These are phyloP conservation scores for Populus simonii DNA, from an alignment of 345 rosid species.

Conservation along the genomic window DNA sequence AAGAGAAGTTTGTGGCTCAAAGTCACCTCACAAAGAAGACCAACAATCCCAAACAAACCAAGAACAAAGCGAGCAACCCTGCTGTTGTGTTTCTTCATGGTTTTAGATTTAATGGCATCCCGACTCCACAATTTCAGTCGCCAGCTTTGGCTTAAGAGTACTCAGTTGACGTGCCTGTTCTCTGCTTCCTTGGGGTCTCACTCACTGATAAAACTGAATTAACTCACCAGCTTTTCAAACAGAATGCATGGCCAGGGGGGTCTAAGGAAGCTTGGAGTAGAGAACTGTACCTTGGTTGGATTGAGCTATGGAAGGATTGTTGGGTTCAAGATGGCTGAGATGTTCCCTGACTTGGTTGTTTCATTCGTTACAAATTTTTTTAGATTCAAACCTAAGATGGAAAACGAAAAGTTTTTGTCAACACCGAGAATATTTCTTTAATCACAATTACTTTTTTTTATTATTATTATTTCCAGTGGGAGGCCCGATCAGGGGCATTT, in stretches of 20 bases:
- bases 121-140: slow-evolving; percentile 38
- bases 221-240: slow-evolving; percentile 37
- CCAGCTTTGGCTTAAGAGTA: slow-evolving; percentile 24
- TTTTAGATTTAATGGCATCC: slow-evolving; percentile 29
- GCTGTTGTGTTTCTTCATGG: slow-evolving; percentile 39
- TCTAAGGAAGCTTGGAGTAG: slow-evolving; percentile 34
- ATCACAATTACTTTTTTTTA: too few species aligned
- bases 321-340: slow-evolving; percentile 37
- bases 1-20: background rate
- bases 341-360: slow-evolving; percentile 33
- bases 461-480: too few species aligned
- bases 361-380: background rate
- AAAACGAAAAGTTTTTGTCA: too few species aligned
- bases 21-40: background rate
- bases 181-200: slow-evolving; percentile 43
- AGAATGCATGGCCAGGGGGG: slow-evolving; percentile 30
- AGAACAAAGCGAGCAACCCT: background rate
- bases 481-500: too few species aligned
- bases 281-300: slow-evolving; percentile 34
- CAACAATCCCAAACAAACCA: background rate
- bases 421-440: too few species aligned
- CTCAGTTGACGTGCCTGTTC: slow-evolving; percentile 38
- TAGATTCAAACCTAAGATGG: too few species aligned
- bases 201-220: slow-evolving; percentile 14
- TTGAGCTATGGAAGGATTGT: slow-evolving; percentile 38